These are phyloP conservation scores for Penicillium fimorum DNA, from an alignment of 495 filamentous ascomycete species.

Conservation along the genomic window DNA sequence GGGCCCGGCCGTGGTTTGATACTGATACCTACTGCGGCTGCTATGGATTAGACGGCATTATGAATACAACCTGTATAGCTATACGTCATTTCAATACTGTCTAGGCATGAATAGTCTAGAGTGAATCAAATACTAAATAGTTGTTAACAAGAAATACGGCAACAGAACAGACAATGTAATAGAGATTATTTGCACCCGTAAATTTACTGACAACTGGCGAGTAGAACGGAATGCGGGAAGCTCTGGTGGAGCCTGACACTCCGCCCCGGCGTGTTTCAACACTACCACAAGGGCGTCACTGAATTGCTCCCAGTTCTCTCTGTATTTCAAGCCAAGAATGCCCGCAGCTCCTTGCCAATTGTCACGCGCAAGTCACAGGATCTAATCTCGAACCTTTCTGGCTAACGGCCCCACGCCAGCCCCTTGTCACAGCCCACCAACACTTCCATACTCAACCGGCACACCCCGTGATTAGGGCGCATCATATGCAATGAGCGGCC, in stretches of 20 bases:
- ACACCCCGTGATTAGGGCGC: slow-evolving; percentile 6
- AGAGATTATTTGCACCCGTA: background rate
- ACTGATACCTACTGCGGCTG: background rate
- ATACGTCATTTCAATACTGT: background rate
- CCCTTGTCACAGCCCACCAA: slow-evolving; percentile 25
- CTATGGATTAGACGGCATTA: background rate
- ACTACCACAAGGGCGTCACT: slow-evolving; percentile 10
- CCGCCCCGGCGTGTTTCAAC: slow-evolving; percentile 15
- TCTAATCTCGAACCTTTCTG: slow-evolving; percentile 9
- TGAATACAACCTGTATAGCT: background rate
- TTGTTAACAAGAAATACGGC: too few relatives aligned
- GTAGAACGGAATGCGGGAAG: slow-evolving; percentile 26
- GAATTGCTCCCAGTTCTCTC: slow-evolving; percentile 7
- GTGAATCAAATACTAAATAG: background rate
- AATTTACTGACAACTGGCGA: slow-evolving; percentile 5
- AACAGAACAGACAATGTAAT: background rate
- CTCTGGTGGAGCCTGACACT: slow-evolving; percentile 28
- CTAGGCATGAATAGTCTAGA: background rate
- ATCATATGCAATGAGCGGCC: slow-evolving; percentile 42
- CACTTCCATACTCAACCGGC: slow-evolving; percentile 8
- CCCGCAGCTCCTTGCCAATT: slow-evolving; percentile 8
- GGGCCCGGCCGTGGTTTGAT: background rate
- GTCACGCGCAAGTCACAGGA: slow-evolving; percentile 20
- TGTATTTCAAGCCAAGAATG: slow-evolving; percentile 22
- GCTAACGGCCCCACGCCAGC: slow-evolving; percentile 14